phyloP scores from a whole-genome alignment of 805 yeast species.

The Debaryomyces hansenii region DNA sequence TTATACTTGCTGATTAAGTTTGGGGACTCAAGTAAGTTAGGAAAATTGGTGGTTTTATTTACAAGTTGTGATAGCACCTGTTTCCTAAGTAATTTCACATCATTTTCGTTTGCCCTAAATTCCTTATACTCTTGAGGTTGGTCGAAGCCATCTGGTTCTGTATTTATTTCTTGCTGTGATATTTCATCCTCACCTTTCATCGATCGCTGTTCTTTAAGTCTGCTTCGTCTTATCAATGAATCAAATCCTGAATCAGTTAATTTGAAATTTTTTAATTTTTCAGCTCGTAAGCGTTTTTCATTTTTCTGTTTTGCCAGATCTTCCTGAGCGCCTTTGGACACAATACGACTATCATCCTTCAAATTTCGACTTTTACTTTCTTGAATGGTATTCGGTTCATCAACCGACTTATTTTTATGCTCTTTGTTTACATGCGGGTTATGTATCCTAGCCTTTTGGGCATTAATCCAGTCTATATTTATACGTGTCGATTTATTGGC shows the following conservation, averaged over 20 bases:
- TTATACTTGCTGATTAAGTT: slow-evolving; percentile 31
- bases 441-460: neutral
- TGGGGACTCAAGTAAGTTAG: slow-evolving; percentile 13
- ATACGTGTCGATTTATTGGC: no score
- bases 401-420: neutral
- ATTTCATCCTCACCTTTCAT: neutral
- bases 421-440: neutral
- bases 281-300: neutral
- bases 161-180: neutral
- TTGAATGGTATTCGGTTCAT: neutral
- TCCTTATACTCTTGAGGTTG: slow-evolving; percentile 1
- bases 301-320: neutral
- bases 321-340: neutral
- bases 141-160: slow-evolving; percentile 1
- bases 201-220: neutral
- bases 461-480: neutral
- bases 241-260: neutral
- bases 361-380: neutral
- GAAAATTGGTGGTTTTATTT: slow-evolving; percentile 12
- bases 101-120: slow-evolving; percentile 5
- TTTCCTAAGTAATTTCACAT: slow-evolving; percentile 13
- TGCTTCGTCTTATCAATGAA: neutral
- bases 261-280: slow-evolving; percentile 1
- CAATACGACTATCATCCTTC: neutral
- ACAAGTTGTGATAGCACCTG: slow-evolving; percentile 21